phyloP scores from a whole-genome alignment of 2,329 filamentous ascomycete genomes.

The Monascus ruber region DNA sequence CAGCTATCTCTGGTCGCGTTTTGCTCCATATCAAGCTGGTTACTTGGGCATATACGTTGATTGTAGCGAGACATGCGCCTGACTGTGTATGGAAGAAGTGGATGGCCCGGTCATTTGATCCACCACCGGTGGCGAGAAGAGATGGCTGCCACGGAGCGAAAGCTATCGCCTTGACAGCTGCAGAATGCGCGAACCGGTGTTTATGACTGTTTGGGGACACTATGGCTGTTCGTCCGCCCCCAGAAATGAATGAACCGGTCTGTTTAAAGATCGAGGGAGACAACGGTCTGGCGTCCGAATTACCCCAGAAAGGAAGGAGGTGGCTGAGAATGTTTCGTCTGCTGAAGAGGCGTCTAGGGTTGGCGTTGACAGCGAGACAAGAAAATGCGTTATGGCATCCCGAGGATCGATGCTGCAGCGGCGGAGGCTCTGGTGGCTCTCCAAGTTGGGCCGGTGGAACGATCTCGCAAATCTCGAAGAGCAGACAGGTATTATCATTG shows the following conservation, averaged over 20 bases:
- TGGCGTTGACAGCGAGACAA: constrained; percentile 9
- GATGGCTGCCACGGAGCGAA: constrained; percentile 91
- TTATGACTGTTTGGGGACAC: constrained; percentile 49
- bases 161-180: constrained; percentile 90
- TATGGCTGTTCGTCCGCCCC: constrained; percentile 31
- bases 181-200: constrained; percentile 66
- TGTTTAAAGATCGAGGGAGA: constrained; percentile 13
- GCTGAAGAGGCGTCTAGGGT: constrained; percentile 11
- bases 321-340: constrained; percentile 13
- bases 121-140: constrained; percentile 80
- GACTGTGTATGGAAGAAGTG: constrained; percentile 87
- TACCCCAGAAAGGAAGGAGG: constrained; percentile 17
- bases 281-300: constrained; percentile 7
- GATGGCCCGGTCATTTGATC: constrained; percentile 88
- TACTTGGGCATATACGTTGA: constrained; percentile 85
- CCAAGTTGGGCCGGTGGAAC: constrained; percentile 10
- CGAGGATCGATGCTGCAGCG: constrained; percentile 5
- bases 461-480: constrained; percentile 61
- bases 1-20: constrained; percentile 74
- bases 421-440: constrained; percentile 1
- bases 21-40: constrained; percentile 86
- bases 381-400: constrained; percentile 11
- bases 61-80: constrained; percentile 74
- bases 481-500: constrained; percentile 80
- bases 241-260: constrained; percentile 17